Evolutionary conservation across 768 basidiomycete genomes (phyloP), one percentile per base, ranked within the genome.

Genomic region (Cystofilobasidium macerans): DNA sequence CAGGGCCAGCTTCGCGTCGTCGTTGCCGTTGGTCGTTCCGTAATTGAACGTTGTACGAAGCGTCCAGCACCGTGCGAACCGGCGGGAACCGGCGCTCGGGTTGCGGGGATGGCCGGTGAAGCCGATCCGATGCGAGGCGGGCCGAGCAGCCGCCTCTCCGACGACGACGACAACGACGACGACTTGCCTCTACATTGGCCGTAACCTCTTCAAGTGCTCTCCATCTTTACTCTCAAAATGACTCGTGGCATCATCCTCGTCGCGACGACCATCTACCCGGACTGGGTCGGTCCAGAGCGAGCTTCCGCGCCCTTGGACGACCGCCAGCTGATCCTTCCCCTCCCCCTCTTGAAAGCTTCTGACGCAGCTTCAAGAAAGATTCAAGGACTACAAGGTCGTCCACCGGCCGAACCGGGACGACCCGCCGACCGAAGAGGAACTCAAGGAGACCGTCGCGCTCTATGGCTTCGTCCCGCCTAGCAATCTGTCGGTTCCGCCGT

Each of bases 361-460:
- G 28, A 32, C 51, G 28, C 28, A 54, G 28, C 51, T 54, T 8
- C 51, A 54, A 30, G 18, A 12, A 12, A 30, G 16, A 18, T 22
- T 9, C 28, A 32, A 30, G 51, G 51, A 35, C 35, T 51, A 28
- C 57, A 30, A 22, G 32, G 57, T 65, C 35, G 24, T 58, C 35
- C 53, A 58, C 45, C 28, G 45, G 6, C 64, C 64, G 20, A 28
- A 11, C 18, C 42, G 51, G 6, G 61, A 32, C 16, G 58, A 64
- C 5, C 30, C 47, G 5, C 69, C 69, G 6, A 64, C 65, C 3
- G 63, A 69, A 26, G 70, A 69, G 26, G 68, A 71, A 16, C 61
- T 57, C 47, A 48, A 56, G 57, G 28, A 43, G 16, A 62, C 59
- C 6, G 65, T 57, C 24, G 68, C 48, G 9, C 30, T 71, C 38